Percentiles rank a stretch among this genome's conserved stretches.
Evolutionary conservation across 441 rosid species (phyloP).

Genomic region (Pelargonium citronellum): DNA sequence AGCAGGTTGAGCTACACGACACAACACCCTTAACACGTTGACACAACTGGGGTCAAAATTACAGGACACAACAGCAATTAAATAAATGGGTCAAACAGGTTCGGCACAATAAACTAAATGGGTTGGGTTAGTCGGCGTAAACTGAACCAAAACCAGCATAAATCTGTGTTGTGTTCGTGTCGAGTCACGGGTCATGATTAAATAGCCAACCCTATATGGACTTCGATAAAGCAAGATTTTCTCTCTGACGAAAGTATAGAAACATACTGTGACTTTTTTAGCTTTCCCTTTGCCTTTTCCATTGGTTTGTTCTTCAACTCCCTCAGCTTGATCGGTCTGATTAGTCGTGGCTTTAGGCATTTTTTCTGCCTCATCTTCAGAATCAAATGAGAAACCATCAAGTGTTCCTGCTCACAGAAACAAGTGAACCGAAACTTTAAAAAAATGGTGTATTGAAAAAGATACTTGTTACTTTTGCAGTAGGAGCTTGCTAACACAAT

Average conservation of each 20-base stretch:
- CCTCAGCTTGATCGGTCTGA: constrained; percentile 50
- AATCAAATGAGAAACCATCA: constrained; percentile 75
- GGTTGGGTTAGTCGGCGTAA: too few species aligned
- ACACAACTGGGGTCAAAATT: too few species aligned
- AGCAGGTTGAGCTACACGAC: too few species aligned
- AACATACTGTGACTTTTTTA: constrained; percentile 53
- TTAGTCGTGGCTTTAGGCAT: constrained; percentile 39
- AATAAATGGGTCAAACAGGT: too few species aligned
- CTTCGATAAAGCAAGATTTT: not conserved
- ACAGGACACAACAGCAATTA: too few species aligned
- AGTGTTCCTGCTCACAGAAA: constrained; percentile 54
- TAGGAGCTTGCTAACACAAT: not conserved
- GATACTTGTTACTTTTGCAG: not conserved
- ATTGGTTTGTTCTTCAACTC: constrained; percentile 38
- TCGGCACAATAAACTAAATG: too few species aligned
- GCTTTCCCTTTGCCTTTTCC: constrained; percentile 56
- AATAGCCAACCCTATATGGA: not conserved
- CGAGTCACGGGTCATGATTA: not conserved
- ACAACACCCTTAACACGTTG: too few species aligned
- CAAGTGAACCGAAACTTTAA: not conserved
- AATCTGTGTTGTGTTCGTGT: too few species aligned
- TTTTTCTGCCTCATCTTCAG: constrained; percentile 78
- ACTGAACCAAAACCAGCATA: too few species aligned
- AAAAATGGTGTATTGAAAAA: not conserved
- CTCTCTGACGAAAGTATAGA: constrained; percentile 13